Base-by-base conservation (phyloP, 495 filamentous ascomycete genomes). In the Aspergillus carlsbadensis region DNA sequence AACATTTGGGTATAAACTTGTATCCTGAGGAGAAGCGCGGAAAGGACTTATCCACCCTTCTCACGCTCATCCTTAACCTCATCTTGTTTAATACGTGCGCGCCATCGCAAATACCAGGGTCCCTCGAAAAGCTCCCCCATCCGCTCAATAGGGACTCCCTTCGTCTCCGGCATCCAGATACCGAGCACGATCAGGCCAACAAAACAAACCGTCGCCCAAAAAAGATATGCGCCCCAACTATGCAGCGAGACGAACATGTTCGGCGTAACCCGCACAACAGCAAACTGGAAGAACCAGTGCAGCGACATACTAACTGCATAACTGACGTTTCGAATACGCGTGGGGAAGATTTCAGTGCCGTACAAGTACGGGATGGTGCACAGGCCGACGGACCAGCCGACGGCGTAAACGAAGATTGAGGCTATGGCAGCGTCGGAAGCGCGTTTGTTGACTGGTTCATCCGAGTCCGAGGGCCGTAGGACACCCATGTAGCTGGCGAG, bases 261-360 rank as follows among this genome's bases (percentile, higher is more conserved):
- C 0, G 72, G 72, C 2, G 76, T 78, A 15, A 78, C 76, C 6
- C 74, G 72, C 15, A 78, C 76, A 18, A 78, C 74, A 21, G 76
- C 74, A 58, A 78, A 78, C 62, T 77, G 74, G 64, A 76, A 78
- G 58, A 76, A 72, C 76, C 76, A 78, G 55, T 77, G 76, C 24
- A 77, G 56, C 0, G 65, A 65, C 74, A 77, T 78, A 37, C 72
- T 77, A 40, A 64, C 54, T 5, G 72, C 73, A 47, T 78, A 77
- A 52, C 72, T 68, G 14, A 74, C 62, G 49, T 72, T 75, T 22
- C 76, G 72, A 54, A 77, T 76, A 37, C 72, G 68, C 1, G 72
- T 78, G 15, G 74, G 74, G 60, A 78, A 78, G 17, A 78, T 75
- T 58, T 78, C 76, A 3, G 74, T 73, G 10, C 74, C 76, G 62